These are phyloP conservation scores for Trypanosoma melophagium DNA, from an alignment of 208 protist species.

Conservation along the genomic window DNA sequence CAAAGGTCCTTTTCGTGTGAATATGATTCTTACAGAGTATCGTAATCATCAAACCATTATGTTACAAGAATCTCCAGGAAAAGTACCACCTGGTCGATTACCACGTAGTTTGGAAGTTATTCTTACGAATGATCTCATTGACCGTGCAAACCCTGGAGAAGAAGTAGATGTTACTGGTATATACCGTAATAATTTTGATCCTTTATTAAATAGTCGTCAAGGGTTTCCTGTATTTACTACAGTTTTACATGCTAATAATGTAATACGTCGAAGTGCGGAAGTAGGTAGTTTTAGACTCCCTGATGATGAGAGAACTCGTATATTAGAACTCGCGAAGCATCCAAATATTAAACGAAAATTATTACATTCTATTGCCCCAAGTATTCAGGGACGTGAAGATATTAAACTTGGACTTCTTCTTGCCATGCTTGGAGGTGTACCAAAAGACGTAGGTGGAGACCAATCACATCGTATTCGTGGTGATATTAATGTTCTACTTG, in stretches of 20 bases:
- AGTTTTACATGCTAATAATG: conserved; percentile 97
- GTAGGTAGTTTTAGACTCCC: conserved; percentile 83
- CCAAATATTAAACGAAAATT: conserved; percentile 91
- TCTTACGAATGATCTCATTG: conserved; percentile 97
- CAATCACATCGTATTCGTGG: conserved; percentile 97
- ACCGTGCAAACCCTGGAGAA: conserved; percentile 97
- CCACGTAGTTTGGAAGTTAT: conserved; percentile 98
- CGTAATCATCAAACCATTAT: conserved; percentile 99
- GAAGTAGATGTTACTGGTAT: conserved; percentile 98
- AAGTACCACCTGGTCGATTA: conserved; percentile 97
- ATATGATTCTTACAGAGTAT: conserved; percentile 97
- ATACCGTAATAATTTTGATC: conserved; percentile 98
- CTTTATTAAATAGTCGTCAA: conserved; percentile 95
- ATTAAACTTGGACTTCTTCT: conserved; percentile 98
- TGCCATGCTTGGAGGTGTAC: conserved; percentile 96
- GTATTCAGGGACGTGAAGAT: conserved; percentile 99
- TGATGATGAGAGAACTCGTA: conserved; percentile 82
- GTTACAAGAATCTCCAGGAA: conserved; percentile 98
- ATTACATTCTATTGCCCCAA: conserved; percentile 97
- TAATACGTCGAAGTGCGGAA: conserved; percentile 91
- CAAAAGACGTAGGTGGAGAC: conserved; percentile 91
- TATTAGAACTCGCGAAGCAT: conserved; percentile 91
- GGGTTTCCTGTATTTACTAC: conserved; percentile 99
- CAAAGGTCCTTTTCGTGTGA: conserved; percentile 95
- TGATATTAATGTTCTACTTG: conserved; percentile 99